phyloP scores from a whole-genome alignment of 805 yeast species.

The Helenozyma rhizophorensis region DNA sequence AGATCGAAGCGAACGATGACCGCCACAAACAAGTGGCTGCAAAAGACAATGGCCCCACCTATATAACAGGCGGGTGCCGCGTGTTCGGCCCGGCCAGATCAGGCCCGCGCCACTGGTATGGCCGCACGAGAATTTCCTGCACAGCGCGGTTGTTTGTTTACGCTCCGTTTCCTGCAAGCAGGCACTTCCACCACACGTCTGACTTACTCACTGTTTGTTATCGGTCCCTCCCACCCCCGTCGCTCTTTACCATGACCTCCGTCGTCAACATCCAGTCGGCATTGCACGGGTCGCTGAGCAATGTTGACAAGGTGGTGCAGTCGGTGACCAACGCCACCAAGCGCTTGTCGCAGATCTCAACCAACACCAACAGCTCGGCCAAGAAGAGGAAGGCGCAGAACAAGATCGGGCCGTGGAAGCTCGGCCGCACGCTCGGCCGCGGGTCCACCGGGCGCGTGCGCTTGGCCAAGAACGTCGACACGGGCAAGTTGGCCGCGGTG shows the following conservation, averaged over 20 bases:
- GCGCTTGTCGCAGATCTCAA: conserved; percentile 46
- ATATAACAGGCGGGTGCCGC: too few relatives aligned
- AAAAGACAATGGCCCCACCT: too few relatives aligned
- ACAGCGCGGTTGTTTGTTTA: too few relatives aligned
- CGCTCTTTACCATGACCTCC: conserved; percentile 10
- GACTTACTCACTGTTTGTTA: background rate
- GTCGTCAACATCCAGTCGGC: conserved; percentile 11
- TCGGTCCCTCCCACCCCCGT: background rate
- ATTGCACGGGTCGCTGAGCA: conserved; percentile 14
- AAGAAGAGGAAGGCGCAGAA: conserved; percentile 45
- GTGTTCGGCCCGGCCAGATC: too few relatives aligned
- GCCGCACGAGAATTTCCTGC: too few relatives aligned
- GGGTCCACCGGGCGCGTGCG: conserved; percentile 97
- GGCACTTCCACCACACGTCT: background rate
- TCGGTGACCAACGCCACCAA: conserved; percentile 45
- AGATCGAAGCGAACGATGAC: too few relatives aligned
- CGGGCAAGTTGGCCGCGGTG: conserved; percentile 92
- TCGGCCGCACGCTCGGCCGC: conserved; percentile 90
- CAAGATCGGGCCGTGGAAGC: conserved; percentile 92
- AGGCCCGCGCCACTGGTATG: too few relatives aligned
- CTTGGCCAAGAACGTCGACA: conserved; percentile 78
- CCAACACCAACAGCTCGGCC: conserved; percentile 37
- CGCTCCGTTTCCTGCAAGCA: too few relatives aligned
- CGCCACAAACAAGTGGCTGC: too few relatives aligned
- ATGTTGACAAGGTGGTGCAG: conserved; percentile 40